Percentiles rank a stretch among this genome's conserved stretches.
phyloP scores from a whole-genome alignment of 2,329 filamentous ascomycete genomes.

The Fusarium sp. region DNA sequence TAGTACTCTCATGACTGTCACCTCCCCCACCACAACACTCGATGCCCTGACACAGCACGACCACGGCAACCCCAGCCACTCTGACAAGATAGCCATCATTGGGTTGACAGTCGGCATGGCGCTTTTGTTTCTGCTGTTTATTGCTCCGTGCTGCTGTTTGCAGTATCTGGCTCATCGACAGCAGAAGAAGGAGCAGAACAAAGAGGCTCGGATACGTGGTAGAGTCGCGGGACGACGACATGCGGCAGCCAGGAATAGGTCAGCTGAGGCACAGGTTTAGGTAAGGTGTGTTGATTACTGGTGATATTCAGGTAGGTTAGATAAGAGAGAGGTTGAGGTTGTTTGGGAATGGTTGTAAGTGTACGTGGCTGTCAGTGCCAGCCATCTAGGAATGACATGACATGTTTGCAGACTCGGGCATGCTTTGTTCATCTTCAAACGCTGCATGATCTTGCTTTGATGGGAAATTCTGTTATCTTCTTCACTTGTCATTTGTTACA shows the following conservation, averaged over 20 bases:
- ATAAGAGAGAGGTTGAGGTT: not conserved
- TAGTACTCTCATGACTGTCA: constrained; percentile 2
- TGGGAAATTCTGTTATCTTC: rapidly evolving
- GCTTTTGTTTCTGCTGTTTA: constrained; percentile 1
- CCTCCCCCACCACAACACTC: not conserved
- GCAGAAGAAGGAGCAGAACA: not conserved
- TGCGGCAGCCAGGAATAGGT: not conserved
- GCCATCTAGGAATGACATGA: not conserved
- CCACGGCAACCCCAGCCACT: not conserved
- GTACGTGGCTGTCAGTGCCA: not conserved
- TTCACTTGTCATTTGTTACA: not conserved
- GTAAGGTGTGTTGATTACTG: not conserved
- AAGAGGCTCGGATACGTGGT: not conserved
- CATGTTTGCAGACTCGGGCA: not conserved
- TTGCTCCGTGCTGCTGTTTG: constrained; percentile 14
- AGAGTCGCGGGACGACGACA: not conserved
- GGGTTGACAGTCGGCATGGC: not conserved
- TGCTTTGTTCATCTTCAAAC: not conserved
- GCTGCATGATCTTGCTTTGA: not conserved
- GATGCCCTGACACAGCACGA: not conserved
- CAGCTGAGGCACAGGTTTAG: not conserved
- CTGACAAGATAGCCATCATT: not conserved
- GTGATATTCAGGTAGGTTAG: not conserved
- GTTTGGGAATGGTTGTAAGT: not conserved
- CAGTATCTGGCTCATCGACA: constrained; percentile 4